A percentile compares a stretch with the other conserved stretches of the same genome.
These are phyloP conservation scores for Xylaria sp. DNA, from an alignment of 2,329 filamentous ascomycete genomes.

Conservation along the genomic window DNA sequence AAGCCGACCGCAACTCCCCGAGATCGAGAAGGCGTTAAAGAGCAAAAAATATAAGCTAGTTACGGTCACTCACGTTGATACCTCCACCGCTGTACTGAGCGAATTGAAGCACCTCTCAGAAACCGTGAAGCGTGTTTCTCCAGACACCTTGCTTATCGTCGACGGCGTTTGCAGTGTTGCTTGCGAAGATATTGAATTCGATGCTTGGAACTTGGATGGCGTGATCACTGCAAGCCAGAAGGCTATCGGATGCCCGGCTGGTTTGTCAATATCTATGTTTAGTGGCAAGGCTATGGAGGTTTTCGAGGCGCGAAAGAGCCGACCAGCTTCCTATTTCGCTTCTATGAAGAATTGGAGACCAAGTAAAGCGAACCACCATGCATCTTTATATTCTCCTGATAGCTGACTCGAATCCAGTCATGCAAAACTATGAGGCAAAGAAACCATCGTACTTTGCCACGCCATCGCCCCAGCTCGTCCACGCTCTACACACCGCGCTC, in stretches of 20 bases:
- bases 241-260: constrained; percentile 94
- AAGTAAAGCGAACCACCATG: constrained; percentile 63
- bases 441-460: constrained; percentile 99
- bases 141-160: constrained; percentile 89
- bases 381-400: neutral
- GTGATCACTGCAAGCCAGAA: constrained; percentile 97
- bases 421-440: constrained; percentile 98
- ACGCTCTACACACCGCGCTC: constrained; percentile 89
- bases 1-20: constrained; percentile 83
- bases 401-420: constrained; percentile 67
- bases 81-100: constrained; percentile 93
- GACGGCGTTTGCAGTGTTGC: constrained; percentile 98
- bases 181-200: constrained; percentile 94
- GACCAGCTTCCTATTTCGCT: constrained; percentile 90
- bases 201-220: constrained; percentile 92
- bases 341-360: constrained; percentile 98
- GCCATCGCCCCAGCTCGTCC: constrained; percentile 91
- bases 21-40: constrained; percentile 88
- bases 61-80: constrained; percentile 97
- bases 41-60: constrained; percentile 94
- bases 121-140: constrained; percentile 85
- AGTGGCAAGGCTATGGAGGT: constrained; percentile 86
- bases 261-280: constrained; percentile 93
- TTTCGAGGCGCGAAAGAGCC: constrained; percentile 83
- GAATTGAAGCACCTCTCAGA: constrained; percentile 87